Percentiles rank a stretch among this genome's conserved stretches.
Evolutionary conservation across 31 red algal species (phyloP).

Genomic region (Asparagopsis taxiformis): DNA sequence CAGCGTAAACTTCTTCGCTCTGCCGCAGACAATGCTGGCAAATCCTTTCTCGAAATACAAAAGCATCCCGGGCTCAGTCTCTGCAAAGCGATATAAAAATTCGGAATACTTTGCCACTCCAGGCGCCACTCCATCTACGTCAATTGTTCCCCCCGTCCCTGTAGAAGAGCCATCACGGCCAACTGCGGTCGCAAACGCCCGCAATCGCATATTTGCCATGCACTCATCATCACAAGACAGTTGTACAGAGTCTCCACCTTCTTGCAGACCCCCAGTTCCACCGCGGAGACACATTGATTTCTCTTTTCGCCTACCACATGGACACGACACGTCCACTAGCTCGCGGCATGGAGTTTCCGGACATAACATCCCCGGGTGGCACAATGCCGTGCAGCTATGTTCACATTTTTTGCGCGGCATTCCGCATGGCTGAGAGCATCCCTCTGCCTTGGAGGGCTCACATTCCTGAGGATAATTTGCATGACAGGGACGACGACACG

Average conservation of each 20-base stretch:
- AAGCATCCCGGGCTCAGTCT: conserved; percentile 31
- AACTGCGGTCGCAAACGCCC: conserved; percentile 68
- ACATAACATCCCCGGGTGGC: conserved; percentile 69
- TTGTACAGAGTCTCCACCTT: conserved; percentile 31
- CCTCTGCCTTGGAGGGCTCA: conserved; percentile 19
- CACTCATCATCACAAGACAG: conserved; percentile 77
- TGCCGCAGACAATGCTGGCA: conserved; percentile 35
- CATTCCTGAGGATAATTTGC: conserved; percentile 52
- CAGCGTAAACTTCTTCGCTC: conserved; percentile 28
- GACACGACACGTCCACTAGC: conserved; percentile 38
- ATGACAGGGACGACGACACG: conserved; percentile 61
- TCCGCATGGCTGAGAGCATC: conserved; percentile 57
- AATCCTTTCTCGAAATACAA: conserved; percentile 48
- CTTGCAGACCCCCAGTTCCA: conserved; percentile 6
- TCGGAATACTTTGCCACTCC: conserved; percentile 29
- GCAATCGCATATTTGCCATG: conserved; percentile 30
- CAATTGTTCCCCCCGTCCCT: background rate
- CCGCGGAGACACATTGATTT: conserved; percentile 35
- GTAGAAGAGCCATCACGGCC: conserved; percentile 14
- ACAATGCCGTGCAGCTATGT: conserved; percentile 48
- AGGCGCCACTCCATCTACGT: background rate
- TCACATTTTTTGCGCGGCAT: conserved; percentile 50
- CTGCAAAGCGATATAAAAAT: conserved; percentile 55
- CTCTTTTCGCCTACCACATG: conserved; percentile 68
- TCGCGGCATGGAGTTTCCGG: conserved; percentile 51